Evolutionary conservation across 257 asterid species (phyloP), one percentile per base, ranked within the genome.

Genomic region (Oldenlandia corymbosa): DNA sequence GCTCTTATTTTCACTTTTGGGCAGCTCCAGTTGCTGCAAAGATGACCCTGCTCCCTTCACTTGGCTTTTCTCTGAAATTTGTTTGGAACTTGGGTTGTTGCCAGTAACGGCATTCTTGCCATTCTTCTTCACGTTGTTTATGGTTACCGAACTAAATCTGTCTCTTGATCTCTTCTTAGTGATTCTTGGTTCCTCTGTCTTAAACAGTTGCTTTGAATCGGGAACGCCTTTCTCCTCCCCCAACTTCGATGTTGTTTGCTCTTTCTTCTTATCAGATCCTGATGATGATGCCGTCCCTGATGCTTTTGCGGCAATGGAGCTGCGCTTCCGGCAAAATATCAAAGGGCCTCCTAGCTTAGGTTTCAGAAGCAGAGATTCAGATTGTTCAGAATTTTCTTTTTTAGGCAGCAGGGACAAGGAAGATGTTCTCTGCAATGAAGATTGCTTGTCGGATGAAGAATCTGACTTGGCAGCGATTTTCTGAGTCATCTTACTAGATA

Each of bases 291-390:
- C 9, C 9, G 39, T 34, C n/a, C n/a, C 73, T 1, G 85, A 60
- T 45, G 84, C 81, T 78, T 82, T 84, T 1, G 86, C 77, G 2
- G 77, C 71, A 42, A 87, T 84, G 10, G 92, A 84, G 59, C 92
- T 87, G 46, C 95, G 87, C 62, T 84, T 87, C 16, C 92, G 90
- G 65, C 92, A 83, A 23, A 82, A 83, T 13, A 79, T 80, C 72
- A 87, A 61, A 8, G 91, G 75, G 7, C 85, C 88, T 0, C 88
- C 62, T 57, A 84, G 54, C 58, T 86, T 73, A 13, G 92, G 91
- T 71, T 84, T 84, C 26, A 80, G 72, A 63, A 70, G 72, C 56
- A 80, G 45, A 9, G 91, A 63, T n/a, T 75, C 59, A 0, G 84
- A 66, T 31, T 81, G 71, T 67, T 85, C 85, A 2, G 78, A 21